phyloP scores from a whole-genome alignment of 257 asterid genomes.

The Scutellaria barbata region DNA sequence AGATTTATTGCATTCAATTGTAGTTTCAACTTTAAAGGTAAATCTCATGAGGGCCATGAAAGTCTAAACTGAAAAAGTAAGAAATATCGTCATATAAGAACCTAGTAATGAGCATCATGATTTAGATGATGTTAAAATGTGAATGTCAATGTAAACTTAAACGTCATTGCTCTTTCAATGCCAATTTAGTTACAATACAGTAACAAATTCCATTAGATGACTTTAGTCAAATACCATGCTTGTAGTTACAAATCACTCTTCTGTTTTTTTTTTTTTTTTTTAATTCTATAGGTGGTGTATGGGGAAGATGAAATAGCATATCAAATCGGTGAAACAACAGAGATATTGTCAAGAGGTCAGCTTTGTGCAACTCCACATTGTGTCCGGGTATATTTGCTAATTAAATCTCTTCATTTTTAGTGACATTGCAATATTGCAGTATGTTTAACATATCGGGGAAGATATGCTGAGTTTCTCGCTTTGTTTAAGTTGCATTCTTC shows the following conservation, averaged over 20 bases:
- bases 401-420: conserved; percentile 4
- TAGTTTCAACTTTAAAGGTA: not conserved
- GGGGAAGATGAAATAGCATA: conserved; percentile 92
- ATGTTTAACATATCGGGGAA: not conserved
- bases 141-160: no score
- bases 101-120: conserved; percentile 2
- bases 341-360: conserved; percentile 82
- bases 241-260: not conserved
- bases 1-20: not conserved
- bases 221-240: not conserved
- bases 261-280: conserved; percentile 14
- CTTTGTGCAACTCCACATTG: conserved; percentile 98
- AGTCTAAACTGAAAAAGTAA: not conserved
- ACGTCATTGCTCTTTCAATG: not conserved
- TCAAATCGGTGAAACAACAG: conserved; percentile 94
- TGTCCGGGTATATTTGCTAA: conserved; percentile 61
- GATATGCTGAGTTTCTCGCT: conserved; percentile 11
- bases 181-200: conserved; percentile 13
- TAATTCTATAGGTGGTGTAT: conserved; percentile 66
- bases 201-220: conserved; percentile 1
- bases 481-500: not conserved
- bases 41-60: conserved; percentile 15
- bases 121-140: not conserved
- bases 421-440: not conserved
- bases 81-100: not conserved